Evolutionary conservation across 129 eudicot genomes (phyloP).

Genomic region (Lactuca saligna): DNA sequence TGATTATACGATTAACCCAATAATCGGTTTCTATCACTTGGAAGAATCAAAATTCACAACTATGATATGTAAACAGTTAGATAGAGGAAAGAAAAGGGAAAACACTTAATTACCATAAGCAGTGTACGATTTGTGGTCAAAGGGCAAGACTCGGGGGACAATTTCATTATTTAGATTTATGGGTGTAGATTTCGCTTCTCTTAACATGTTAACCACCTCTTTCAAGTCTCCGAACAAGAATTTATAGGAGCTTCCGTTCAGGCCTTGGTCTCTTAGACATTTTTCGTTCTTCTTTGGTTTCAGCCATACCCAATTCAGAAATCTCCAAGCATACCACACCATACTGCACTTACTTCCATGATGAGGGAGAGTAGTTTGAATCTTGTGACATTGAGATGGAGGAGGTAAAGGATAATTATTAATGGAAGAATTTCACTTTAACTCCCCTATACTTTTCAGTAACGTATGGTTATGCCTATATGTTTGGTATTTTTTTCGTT

Average conservation of each 20-base stretch:
- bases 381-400: neutral
- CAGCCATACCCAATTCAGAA: constrained; percentile 35
- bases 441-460: constrained; percentile 7
- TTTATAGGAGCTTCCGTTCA: constrained; percentile 30
- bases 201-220: constrained; percentile 25
- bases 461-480: neutral
- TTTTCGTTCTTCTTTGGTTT: constrained; percentile 34
- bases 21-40: no score
- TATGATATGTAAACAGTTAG: neutral
- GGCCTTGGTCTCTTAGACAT: constrained; percentile 29
- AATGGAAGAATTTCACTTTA: neutral
- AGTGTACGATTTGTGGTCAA: constrained; percentile 6
- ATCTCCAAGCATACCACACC: constrained; percentile 21
- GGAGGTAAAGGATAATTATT: neutral
- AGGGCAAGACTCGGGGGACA: constrained; percentile 15
- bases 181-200: constrained; percentile 26
- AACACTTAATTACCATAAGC: constrained; percentile 17
- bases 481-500: no score
- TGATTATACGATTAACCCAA: neutral
- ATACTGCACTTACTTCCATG: constrained; percentile 15
- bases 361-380: neutral
- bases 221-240: constrained; percentile 32
- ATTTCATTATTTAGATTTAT: constrained; percentile 25
- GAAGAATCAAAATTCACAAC: no score
- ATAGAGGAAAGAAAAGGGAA: neutral